Evolutionary conservation across 129 eudicot genomes (phyloP).

Genomic region (Centaurea solstitialis): DNA sequence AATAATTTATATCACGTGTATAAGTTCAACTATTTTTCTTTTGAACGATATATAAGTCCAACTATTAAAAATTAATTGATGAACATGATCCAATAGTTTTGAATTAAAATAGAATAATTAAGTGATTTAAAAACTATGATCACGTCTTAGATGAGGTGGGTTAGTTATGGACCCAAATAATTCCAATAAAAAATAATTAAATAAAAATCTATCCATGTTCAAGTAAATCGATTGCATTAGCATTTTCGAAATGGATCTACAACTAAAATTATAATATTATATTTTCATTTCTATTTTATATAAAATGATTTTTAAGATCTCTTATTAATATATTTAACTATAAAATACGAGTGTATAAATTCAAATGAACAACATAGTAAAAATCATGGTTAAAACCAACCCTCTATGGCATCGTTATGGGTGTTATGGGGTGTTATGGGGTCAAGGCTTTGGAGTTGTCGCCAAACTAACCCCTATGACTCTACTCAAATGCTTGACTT

Average conservation of each 20-base stretch:
- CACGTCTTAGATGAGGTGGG: constrained; percentile 11
- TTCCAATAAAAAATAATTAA: neutral
- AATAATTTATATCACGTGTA: too few relatives aligned
- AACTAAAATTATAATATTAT: neutral
- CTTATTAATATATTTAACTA: neutral
- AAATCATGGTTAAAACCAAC: too few relatives aligned
- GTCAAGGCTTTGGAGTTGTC: too few relatives aligned
- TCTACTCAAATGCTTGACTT: too few relatives aligned
- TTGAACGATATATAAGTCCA: neutral
- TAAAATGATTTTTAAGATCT: neutral
- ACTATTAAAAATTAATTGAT: neutral
- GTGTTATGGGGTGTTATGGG: too few relatives aligned
- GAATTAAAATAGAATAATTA: neutral
- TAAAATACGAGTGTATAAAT: too few relatives aligned
- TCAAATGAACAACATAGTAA: too few relatives aligned
- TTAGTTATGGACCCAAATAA: constrained; percentile 10
- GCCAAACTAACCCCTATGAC: too few relatives aligned
- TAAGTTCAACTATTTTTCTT: too few relatives aligned
- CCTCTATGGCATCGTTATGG: too few relatives aligned
- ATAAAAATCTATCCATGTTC: constrained; percentile 1
- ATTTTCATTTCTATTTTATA: neutral
- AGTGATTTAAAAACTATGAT: constrained; percentile 1
- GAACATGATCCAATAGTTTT: neutral
- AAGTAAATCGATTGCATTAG: neutral
- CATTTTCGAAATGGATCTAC: neutral